These are phyloP conservation scores for Malassezia slooffiae DNA, from an alignment of 1,284 basidiomycete genomes.

Conservation along the genomic window DNA sequence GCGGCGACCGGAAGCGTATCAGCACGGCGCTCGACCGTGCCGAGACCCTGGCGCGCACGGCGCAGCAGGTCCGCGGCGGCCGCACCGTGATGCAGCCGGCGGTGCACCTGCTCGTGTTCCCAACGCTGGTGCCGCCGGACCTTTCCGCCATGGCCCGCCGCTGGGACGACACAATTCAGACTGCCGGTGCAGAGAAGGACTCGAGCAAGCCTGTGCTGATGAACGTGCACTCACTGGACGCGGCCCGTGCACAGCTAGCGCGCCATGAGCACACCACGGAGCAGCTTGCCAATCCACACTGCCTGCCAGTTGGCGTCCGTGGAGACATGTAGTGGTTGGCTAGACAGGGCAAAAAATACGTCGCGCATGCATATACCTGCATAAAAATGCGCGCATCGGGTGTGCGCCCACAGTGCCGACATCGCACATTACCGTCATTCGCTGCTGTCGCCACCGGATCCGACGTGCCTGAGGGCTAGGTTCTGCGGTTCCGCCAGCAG, in stretches of 20 bases:
- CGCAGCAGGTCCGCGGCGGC: constrained; percentile 8
- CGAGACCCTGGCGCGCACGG: constrained; percentile 13
- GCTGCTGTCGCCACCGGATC: too few species aligned
- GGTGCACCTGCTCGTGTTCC: constrained; percentile 32
- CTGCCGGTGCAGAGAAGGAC: background rate
- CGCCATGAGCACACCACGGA: too few species aligned
- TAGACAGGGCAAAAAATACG: background rate
- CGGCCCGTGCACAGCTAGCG: constrained; percentile 6
- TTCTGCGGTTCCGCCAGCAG: too few species aligned
- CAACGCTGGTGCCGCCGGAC: constrained; percentile 25
- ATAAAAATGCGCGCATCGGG: too few species aligned
- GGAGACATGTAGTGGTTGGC: too few species aligned
- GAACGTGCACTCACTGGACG: constrained; percentile 3
- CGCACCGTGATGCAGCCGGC: constrained; percentile 14
- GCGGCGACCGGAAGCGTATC: constrained; percentile 16
- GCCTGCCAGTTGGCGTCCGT: constrained; percentile 3
- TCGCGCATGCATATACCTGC: too few species aligned
- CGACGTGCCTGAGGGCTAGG: too few species aligned
- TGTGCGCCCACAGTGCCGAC: too few species aligned
- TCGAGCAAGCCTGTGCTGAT: constrained; percentile 1
- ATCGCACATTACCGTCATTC: too few species aligned
- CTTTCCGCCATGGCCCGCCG: constrained; percentile 22
- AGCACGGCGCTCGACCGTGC: constrained; percentile 21
- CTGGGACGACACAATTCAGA: constrained; percentile 12
- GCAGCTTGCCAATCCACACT: constrained; percentile 3